These are phyloP conservation scores for Ophiostoma himal-ulmi DNA, from an alignment of 2,329 filamentous ascomycete genomes.

Conservation along the genomic window DNA sequence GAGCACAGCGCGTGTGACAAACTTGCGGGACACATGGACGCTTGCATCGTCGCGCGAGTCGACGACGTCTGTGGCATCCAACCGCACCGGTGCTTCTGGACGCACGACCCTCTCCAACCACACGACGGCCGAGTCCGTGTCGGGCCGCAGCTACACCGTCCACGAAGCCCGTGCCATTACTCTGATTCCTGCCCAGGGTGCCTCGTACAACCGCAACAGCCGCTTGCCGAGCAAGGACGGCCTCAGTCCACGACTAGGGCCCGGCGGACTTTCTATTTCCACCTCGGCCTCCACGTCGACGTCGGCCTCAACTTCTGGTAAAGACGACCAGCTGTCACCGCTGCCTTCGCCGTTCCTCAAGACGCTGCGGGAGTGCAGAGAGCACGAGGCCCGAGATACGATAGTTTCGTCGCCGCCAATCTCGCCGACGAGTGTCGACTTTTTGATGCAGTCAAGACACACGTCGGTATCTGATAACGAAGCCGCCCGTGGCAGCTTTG, in stretches of 20 bases:
- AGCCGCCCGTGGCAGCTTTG: not conserved
- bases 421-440: slow-evolving; percentile 49
- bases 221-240: not conserved
- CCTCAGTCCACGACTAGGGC: not conserved
- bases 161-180: slow-evolving; percentile 39
- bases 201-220: slow-evolving; percentile 7
- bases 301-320: not conserved
- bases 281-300: not conserved
- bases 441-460: slow-evolving; percentile 38
- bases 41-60: slow-evolving; percentile 35
- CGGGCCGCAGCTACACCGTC: slow-evolving; percentile 22
- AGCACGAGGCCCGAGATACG: not conserved
- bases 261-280: not conserved
- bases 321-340: slow-evolving; percentile 21
- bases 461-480: slow-evolving; percentile 25
- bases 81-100: slow-evolving; percentile 6
- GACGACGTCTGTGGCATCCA: slow-evolving; percentile 29
- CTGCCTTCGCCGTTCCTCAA: not conserved
- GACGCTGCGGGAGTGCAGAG: not conserved
- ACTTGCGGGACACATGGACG: not conserved
- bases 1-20: not conserved
- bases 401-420: slow-evolving; percentile 41
- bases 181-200: slow-evolving; percentile 32
- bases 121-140: not conserved
- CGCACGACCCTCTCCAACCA: not conserved